Conservation (phyloP, 2,329 filamentous ascomycete species). For the Penicillium sp. region DNA sequence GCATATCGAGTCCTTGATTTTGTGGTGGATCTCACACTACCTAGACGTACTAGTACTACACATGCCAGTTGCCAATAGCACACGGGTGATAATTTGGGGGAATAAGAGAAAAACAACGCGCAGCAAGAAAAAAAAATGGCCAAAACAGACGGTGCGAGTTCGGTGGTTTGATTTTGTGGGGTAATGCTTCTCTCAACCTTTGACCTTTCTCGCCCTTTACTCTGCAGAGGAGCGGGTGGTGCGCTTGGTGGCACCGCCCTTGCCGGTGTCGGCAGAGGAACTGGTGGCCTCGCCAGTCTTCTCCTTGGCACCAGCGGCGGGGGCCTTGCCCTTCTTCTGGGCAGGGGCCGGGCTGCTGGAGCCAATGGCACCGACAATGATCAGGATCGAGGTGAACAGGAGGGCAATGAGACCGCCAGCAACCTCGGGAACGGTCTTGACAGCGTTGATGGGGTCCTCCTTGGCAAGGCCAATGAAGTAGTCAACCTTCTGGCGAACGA, state of each 20-base stretch:
- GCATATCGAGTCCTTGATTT: constrained; percentile 14
- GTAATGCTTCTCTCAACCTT: constrained; percentile 14
- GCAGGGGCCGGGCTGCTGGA: constrained; percentile 64
- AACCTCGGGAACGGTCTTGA: constrained; percentile 89
- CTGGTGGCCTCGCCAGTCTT: constrained; percentile 68
- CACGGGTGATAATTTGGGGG: constrained; percentile 6
- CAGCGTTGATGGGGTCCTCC: constrained; percentile 77
- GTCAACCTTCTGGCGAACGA: constrained; percentile 88
- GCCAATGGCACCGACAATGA: constrained; percentile 69
- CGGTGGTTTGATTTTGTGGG: constrained; percentile 16
- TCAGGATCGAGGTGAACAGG: constrained; percentile 67
- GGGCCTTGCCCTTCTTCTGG: constrained; percentile 75
- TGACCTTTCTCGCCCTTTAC: constrained; percentile 27
- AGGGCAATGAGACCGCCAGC: constrained; percentile 76
- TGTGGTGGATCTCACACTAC: constrained; percentile 13
- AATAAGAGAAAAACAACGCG: constrained; percentile 18
- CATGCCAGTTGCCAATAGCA: constrained; percentile 11
- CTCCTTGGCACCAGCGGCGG: constrained; percentile 59
- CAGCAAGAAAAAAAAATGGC: background rate
- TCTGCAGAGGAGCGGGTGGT: constrained; percentile 50
- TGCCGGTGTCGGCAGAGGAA: constrained; percentile 71
- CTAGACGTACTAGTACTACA: constrained; percentile 19
- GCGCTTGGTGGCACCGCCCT: constrained; percentile 68
- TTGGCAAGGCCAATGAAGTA: constrained; percentile 85
- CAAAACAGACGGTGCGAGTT: constrained; percentile 6